Evolutionary conservation across 163 green algal species (phyloP), one percentile per base, ranked within the genome.

Genomic region (Chlamydomonas reinhardtii): DNA sequence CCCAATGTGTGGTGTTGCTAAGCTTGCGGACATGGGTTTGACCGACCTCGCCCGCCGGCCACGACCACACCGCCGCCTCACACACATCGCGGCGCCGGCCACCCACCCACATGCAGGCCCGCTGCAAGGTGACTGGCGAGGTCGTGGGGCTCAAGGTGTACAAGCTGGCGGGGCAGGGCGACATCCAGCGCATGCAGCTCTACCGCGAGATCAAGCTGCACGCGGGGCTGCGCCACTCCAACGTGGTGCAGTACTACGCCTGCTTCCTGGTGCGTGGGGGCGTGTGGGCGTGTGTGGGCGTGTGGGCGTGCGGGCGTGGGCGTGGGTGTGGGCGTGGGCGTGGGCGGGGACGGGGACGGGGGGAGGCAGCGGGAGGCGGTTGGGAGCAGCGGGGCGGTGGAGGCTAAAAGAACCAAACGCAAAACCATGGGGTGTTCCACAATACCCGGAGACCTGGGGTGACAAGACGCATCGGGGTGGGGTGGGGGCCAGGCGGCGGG

Each of bases 131-230:
- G 62, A 87, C 80, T 0, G 72, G 82, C 27, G 88, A 92, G 72
- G 43, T 86, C 37, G 56, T 92, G 35, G 90, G 88, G 43, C 82
- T 93, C 19, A 92, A 94, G 83, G 91, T 93, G 70, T 90, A 90
- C 74, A 75, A 85, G 43, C 76, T 91, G 66, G 65, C 77, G 14
- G 82, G 86, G 71, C 82, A 89, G 83, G 79, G 87, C 6, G 87
- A 89, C 82, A 84, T 91, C 12, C 69, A 87, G 78, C 90, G 91
- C 48, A 90, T 93, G 65, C 92, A 95, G 83, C 81, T 95, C 24
- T 91, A 91, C 72, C 81, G 91, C 22, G 90, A 94, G 69, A 92
- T 95, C 70, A 70, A 86, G 32, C 86, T 95, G 76, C 92, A 95
- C 77, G 89, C 90, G 8, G 22, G 35, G 62, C 89, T 95, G 27